A percentile compares a stretch with the other conserved stretches of the same genome.
phyloP scores from a whole-genome alignment of 768 basidiomycete genomes.

The Collybiopsis luxurians region DNA sequence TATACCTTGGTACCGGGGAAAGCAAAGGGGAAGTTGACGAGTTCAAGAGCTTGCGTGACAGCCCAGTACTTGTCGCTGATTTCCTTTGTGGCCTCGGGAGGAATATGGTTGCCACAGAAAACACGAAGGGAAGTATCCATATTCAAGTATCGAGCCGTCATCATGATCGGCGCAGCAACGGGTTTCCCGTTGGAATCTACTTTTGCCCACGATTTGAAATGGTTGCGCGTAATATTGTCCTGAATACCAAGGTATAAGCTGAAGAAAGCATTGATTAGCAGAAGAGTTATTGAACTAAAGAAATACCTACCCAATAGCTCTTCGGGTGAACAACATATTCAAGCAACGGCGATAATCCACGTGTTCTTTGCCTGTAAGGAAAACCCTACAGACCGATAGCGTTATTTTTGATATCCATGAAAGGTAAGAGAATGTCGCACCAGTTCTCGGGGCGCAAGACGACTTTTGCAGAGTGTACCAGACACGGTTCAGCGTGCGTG shows the following conservation, averaged over 20 bases:
- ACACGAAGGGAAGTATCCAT: conserved; percentile 97
- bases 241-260: conserved; percentile 75
- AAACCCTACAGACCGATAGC: conserved; percentile 64
- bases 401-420: neutral
- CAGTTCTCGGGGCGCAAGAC: conserved; percentile 87
- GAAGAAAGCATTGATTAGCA: neutral
- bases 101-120: conserved; percentile 91
- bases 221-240: conserved; percentile 76
- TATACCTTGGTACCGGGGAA: conserved; percentile 96
- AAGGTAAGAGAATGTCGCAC: conserved; percentile 34
- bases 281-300: neutral
- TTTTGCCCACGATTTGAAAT: conserved; percentile 68
- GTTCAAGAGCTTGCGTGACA: conserved; percentile 92
- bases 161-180: conserved; percentile 69
- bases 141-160: conserved; percentile 88
- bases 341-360: conserved; percentile 91
- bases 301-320: conserved; percentile 30
- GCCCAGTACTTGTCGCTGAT: conserved; percentile 95
- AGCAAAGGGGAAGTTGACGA: conserved; percentile 98
- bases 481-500: conserved; percentile 86
- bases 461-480: conserved; percentile 88
- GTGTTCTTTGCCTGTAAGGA: conserved; percentile 90
- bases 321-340: conserved; percentile 86
- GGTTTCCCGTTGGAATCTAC: conserved; percentile 21
- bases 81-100: conserved; percentile 71